phyloP scores from a whole-genome alignment of 1,284 basidiomycete genomes.

The Cryptococcus sp. region DNA sequence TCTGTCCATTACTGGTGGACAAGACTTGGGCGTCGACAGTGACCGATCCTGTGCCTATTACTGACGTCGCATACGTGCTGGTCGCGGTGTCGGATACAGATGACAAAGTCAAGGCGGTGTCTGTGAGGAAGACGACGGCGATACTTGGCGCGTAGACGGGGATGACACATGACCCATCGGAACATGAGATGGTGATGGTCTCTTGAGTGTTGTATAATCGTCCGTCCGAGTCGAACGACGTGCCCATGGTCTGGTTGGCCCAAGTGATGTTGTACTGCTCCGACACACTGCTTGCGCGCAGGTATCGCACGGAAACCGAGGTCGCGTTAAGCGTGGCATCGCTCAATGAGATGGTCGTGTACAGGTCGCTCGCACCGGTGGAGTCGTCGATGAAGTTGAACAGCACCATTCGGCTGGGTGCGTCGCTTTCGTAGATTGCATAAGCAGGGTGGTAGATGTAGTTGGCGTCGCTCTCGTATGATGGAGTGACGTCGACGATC shows the following conservation, averaged over 20 bases:
- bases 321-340: constrained; percentile 37
- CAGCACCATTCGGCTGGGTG: constrained; percentile 62
- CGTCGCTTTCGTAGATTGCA: constrained; percentile 62
- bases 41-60: constrained; percentile 40
- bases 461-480: constrained; percentile 48
- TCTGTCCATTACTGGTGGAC: constrained; percentile 51
- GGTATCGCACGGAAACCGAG: constrained; percentile 46
- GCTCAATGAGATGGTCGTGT: constrained; percentile 37
- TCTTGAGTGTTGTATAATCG: constrained; percentile 59
- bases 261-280: constrained; percentile 72
- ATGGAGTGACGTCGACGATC: constrained; percentile 62
- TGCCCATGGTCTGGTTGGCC: constrained; percentile 70
- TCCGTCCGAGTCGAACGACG: constrained; percentile 65
- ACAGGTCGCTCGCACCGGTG: constrained; percentile 54
- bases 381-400: constrained; percentile 63
- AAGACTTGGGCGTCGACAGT: constrained; percentile 47
- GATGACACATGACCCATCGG: constrained; percentile 61
- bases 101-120: constrained; percentile 54
- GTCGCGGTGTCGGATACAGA: constrained; percentile 48
- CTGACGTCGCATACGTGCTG: constrained; percentile 61
- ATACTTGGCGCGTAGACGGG: constrained; percentile 69
- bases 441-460: constrained; percentile 67
- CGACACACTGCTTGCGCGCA: constrained; percentile 57
- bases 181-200: constrained; percentile 62
- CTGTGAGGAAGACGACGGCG: constrained; percentile 70